Evolutionary conservation across 768 basidiomycete genomes (phyloP), one percentile per base, ranked within the genome.

Genomic region (Xerocomus spinulosus): DNA sequence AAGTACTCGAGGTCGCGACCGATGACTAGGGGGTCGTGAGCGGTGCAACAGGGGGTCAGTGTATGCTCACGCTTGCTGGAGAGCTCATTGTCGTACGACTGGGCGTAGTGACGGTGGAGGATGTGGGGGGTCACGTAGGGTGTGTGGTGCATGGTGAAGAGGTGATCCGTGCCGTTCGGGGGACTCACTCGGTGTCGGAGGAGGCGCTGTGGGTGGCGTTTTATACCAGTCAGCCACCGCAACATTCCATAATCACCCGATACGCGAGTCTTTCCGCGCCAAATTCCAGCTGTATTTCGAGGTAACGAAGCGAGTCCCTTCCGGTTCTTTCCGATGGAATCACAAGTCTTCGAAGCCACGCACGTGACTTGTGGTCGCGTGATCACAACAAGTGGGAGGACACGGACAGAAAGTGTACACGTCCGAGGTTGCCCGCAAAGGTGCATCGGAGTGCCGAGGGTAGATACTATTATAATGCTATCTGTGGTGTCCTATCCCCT

Each of bases 1-100:
- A 96, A 96, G 73, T 93, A 91, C 67, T 92, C 88, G 61, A 98
- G 80, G 65, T 98, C 94, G 58, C 80, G 83, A 60, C 91, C 92
- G 61, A 95, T 85, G 66, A 94, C 91, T 93, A 68, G 26, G 46
- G 29, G 34, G 42, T 17, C n/a, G 10, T n/a, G 30, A 32, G 42
- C 7, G 3, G 42, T 2, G 42, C 20, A n/a, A 9, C 9, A 8
- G 2, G 42, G 26, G 13, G 10, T 14, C 15, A 23, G 10, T 37
- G 17, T 12, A 40, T 53, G 73, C 81, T 55, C 70, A 87, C 86
- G 73, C 24, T 73, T 77, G 50, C 74, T 76, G 51, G 70, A 72
- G 48, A 70, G 68, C 66, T 89, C 85, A 50, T 76, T 69, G 68
- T 90, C 87, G 55, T 75, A 72, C 2, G 81, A 72, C 62, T 89